Evolutionary conservation across 352 stramenopile genomes (phyloP), one percentile per base, ranked within the genome.

Genomic region (Phytophthora sp.): DNA sequence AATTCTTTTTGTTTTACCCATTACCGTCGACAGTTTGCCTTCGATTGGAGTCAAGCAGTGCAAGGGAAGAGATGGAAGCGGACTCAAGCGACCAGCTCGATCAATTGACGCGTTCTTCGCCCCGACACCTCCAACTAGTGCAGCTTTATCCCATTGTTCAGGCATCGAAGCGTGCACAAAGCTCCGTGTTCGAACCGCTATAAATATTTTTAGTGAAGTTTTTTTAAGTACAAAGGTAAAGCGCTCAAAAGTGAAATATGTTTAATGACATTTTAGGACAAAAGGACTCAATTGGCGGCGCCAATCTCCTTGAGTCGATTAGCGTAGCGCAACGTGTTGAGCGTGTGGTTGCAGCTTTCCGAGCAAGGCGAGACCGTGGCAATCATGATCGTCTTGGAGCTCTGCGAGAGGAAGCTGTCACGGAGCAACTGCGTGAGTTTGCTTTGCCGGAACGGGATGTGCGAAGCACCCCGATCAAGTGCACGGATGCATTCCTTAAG

Each of bases 401-500:
- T 92, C 33, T 96, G 84, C 9, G 91, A 95, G 7, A 98, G 79
- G 77, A 99, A 98, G 59, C 88, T 91, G 51, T 93, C 82, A 13
- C 84, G 78, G 20, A 99, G 78, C 4, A 99, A 80, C 68, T 98
- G 95, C 12, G 95, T 99, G 20, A 99, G 86, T 69, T 98, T 98
- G 71, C 84, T 97, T 60, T 95, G 94, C 45, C 97, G 88, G 71
- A 98, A 99, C 12, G 95, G 95, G 50, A 98, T 94, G 61, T 98
- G 94, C 7, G 57, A 86, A 20, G 69, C 84, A 58, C 81, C 84
- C 35, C 91, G 86, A 42, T 97, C 90, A 29, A 99, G 64, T n/a
- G 94, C 93, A n/a, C 96, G 89, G 63, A 99, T 98, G 29, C 97
- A 97, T 71, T 99, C 96, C 66, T 99, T 99, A 7, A 99, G 77